Conservation (phyloP, 139 green algal genomes). For the Ostreobium quekettii region DNA sequence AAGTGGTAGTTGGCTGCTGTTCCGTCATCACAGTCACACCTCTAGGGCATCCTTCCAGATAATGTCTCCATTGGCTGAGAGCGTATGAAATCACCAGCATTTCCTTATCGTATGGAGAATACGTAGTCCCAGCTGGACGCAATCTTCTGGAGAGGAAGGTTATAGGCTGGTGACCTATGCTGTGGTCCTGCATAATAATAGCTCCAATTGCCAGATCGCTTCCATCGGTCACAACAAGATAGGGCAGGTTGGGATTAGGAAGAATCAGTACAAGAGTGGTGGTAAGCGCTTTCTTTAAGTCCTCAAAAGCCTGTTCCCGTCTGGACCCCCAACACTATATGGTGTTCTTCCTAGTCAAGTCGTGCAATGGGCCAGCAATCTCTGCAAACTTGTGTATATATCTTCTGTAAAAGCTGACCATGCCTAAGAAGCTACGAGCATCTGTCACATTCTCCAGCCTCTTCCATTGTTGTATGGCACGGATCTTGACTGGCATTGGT, state of each 20-base stretch:
- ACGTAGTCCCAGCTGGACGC: not conserved
- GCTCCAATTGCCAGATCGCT: not conserved
- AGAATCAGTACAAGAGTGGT: not conserved
- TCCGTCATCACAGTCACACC: constrained; percentile 4
- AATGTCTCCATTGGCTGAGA: constrained; percentile 10
- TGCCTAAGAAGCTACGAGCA: constrained; percentile 4
- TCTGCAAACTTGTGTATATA: not conserved
- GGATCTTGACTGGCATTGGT: constrained; percentile 23
- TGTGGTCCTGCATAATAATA: not conserved
- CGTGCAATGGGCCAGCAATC: not conserved
- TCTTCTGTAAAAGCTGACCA: constrained; percentile 4
- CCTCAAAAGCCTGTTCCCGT: constrained; percentile 9
- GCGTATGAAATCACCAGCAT: not conserved
- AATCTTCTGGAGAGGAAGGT: constrained; percentile 3
- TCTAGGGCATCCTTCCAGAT: constrained; percentile 3
- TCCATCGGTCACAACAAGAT: constrained; percentile 4
- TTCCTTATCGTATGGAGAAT: constrained; percentile 11
- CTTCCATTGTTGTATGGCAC: constrained; percentile 23
- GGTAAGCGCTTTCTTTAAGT: constrained; percentile 15
- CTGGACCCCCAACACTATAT: not conserved
- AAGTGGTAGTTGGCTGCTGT: not conserved
- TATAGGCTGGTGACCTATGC: not conserved
- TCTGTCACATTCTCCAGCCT: not conserved
- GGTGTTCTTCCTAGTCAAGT: not conserved
- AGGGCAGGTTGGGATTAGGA: constrained; percentile 1